These are phyloP conservation scores for Gonium pectorale DNA, from an alignment of 139 green algal species.

Conservation along the genomic window DNA sequence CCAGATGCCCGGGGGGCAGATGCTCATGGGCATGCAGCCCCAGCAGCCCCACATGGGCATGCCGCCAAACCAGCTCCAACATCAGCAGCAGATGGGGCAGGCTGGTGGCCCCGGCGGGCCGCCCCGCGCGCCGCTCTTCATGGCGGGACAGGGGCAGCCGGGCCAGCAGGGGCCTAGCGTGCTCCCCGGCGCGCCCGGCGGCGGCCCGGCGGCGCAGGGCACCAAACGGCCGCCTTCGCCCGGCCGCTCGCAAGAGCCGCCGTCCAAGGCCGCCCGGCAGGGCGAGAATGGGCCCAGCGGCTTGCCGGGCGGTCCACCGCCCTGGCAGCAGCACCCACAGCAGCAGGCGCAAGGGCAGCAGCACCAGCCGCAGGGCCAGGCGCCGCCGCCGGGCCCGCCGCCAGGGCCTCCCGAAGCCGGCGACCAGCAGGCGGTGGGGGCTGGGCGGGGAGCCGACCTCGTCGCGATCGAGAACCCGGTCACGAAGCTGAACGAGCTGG, in stretches of 20 bases:
- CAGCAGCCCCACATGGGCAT: too few relatives aligned
- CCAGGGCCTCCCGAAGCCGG: neutral
- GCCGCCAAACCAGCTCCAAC: neutral
- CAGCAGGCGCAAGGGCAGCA: neutral
- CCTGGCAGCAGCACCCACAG: neutral
- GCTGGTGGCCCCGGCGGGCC: neutral
- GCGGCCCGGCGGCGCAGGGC: neutral
- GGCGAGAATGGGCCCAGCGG: neutral
- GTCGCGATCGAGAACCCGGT: slow-evolving; percentile 31
- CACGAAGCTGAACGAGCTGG: slow-evolving; percentile 29
- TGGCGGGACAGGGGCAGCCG: neutral
- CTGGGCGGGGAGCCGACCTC: too few relatives aligned
- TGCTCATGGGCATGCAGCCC: too few relatives aligned
- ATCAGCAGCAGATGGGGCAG: neutral
- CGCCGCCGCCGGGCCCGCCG: neutral
- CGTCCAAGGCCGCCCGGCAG: slow-evolving; percentile 17
- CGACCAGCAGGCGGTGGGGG: neutral
- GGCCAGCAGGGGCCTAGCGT: neutral
- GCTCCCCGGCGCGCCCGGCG: neutral
- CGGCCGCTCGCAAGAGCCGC: neutral
- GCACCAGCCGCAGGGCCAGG: neutral
- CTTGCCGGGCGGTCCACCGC: neutral
- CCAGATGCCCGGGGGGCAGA: too few relatives aligned
- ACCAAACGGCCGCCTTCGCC: slow-evolving; percentile 36
- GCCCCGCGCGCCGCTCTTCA: neutral